Base-by-base conservation (phyloP, 768 basidiomycete species). In the Hygrophorus russula region DNA sequence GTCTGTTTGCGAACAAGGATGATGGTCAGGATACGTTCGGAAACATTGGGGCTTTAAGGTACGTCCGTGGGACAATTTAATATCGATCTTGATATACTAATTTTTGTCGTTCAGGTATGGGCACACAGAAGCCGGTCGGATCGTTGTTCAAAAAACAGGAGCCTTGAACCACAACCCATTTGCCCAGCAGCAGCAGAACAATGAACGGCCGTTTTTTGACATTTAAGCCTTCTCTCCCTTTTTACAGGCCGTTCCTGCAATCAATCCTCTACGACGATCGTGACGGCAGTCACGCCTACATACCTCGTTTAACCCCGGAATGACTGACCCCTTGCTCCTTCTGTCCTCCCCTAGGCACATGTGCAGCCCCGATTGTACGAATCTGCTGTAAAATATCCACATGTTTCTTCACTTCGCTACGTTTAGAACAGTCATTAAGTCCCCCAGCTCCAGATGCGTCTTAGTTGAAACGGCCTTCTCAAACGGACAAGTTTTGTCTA, bases 11-110 rank as follows among this genome's bases (percentile, higher is more conserved):
- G 5, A 88, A 86, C 55, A 71, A 82, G 40, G 93, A 96, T 45
- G 91, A 88, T 52, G 94, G 96, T 1, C 68, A 85, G 57, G 96
- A 99, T 63, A 94, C 94, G 42, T 98, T 97, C 56, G 94, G 94
- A 40, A 99, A 98, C 59, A 53, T 78, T 27, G 94, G 94, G 14
- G 48, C 68, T 41, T 58, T 94, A 49, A 75, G 92, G 70, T 79
- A 42, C 48, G 70, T 64, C n/a, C n/a, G n/a, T 49, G 53, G 24
- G 29, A n/a, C n/a, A n/a, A n/a, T n/a, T n/a, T n/a, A n/a, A n/a
- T n/a, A n/a, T n/a, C n/a, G n/a, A n/a, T 45, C 34, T 6, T 32
- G 28, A 10, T 15, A 24, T 42, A n/a, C n/a, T n/a, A 19, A 36
- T 39, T 24, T 40, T 14, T 40, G 28, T 14, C 36, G 46, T 45